phyloP scores from a whole-genome alignment of 1,284 basidiomycete species.

The Peniophora sp. region DNA sequence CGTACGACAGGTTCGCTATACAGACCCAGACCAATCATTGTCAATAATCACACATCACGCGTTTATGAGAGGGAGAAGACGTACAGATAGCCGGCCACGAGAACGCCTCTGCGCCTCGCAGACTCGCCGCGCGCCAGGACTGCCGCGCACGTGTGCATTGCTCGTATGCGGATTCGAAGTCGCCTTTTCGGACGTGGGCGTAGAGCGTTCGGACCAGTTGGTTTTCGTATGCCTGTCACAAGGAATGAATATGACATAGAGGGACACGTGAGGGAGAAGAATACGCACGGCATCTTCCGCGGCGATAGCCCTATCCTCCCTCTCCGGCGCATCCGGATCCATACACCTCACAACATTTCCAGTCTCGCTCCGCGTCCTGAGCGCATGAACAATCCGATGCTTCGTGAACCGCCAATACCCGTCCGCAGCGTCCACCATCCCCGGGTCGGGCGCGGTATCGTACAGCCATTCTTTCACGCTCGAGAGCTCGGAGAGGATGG shows the following conservation, averaged over 20 bases:
- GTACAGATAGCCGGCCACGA: conserved; percentile 62
- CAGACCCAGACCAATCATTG: no score
- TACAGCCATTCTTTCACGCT: conserved; percentile 73
- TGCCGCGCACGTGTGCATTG: conserved; percentile 50
- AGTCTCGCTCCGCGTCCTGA: conserved; percentile 36
- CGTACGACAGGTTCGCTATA: conserved; percentile 24
- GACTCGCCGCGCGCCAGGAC: conserved; percentile 85
- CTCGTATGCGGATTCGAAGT: background rate
- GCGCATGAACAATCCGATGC: conserved; percentile 49
- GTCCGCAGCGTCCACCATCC: conserved; percentile 51
- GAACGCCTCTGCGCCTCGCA: conserved; percentile 74
- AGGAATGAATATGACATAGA: background rate
- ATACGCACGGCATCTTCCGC: conserved; percentile 59
- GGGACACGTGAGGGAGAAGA: background rate
- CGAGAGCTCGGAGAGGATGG: conserved; percentile 37
- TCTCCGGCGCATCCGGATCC: conserved; percentile 61
- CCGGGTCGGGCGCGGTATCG: conserved; percentile 49
- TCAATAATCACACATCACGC: background rate
- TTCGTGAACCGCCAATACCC: conserved; percentile 70
- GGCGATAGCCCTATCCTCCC: conserved; percentile 47
- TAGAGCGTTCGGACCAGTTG: background rate
- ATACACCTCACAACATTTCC: conserved; percentile 46
- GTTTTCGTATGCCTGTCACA: background rate
- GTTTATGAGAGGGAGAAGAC: conserved; percentile 12
- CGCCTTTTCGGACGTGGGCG: background rate